These are phyloP conservation scores for Fonsecaea monophora DNA, from an alignment of 2,329 filamentous ascomycete genomes.

Conservation along the genomic window DNA sequence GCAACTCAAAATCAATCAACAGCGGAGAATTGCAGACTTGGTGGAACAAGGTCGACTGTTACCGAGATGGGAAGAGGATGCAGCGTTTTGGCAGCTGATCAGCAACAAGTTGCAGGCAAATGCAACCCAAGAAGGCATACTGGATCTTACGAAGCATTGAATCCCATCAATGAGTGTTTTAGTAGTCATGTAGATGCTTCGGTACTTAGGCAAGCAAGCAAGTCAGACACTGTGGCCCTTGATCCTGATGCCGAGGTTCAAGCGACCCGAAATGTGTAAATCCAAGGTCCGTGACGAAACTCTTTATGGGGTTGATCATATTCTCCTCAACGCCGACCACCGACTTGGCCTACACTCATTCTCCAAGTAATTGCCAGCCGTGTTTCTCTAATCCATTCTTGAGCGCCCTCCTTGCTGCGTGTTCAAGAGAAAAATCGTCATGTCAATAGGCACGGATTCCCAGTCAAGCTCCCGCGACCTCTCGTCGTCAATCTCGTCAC, in stretches of 20 bases:
- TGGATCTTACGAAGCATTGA: conserved; percentile 34
- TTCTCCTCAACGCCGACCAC: background rate
- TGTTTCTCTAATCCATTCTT: background rate
- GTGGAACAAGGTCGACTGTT: conserved; percentile 54
- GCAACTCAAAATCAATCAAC: conserved; percentile 17
- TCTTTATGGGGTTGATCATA: background rate
- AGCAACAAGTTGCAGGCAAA: conserved; percentile 67
- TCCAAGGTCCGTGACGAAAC: conserved; percentile 21
- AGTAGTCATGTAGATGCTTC: background rate
- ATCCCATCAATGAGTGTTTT: background rate
- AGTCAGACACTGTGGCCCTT: background rate
- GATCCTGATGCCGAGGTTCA: conserved; percentile 25
- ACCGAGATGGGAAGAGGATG: conserved; percentile 55
- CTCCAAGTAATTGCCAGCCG: background rate
- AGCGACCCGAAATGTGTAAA: conserved; percentile 11
- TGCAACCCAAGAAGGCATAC: conserved; percentile 63
- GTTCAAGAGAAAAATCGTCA: conserved; percentile 9
- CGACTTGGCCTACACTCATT: conserved; percentile 2
- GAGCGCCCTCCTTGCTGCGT: background rate
- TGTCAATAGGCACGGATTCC: conserved; percentile 43
- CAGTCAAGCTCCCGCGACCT: conserved; percentile 61
- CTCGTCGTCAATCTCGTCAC: conserved; percentile 72
- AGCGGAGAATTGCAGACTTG: conserved; percentile 38
- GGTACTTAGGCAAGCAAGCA: background rate
- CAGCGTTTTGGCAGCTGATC: conserved; percentile 63